These are phyloP conservation scores for Fusarium tjaetaba DNA, from an alignment of 2,329 filamentous ascomycete genomes.

Conservation along the genomic window DNA sequence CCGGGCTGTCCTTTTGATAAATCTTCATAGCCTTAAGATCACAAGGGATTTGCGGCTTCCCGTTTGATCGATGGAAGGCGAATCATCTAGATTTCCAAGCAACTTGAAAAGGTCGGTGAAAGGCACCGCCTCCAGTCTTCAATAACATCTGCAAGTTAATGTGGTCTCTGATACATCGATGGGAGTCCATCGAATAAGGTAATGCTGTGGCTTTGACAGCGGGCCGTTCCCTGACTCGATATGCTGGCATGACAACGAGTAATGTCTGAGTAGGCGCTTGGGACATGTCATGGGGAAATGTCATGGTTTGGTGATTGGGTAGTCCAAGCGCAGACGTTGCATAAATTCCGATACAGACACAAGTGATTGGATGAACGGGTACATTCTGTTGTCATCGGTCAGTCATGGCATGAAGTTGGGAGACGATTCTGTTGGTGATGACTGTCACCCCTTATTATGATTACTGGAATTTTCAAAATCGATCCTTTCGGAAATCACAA, in stretches of 20 bases:
- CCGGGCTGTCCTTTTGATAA: neutral
- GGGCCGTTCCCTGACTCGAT: slow-evolving; percentile 14
- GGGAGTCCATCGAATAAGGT: slow-evolving; percentile 19
- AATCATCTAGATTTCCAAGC: slow-evolving; percentile 2
- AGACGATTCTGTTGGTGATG: neutral
- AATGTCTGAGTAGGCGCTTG: slow-evolving; percentile 6
- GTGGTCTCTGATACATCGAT: neutral
- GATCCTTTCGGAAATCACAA: neutral
- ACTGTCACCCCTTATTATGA: neutral
- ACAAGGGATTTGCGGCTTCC: neutral
- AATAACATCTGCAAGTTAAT: neutral
- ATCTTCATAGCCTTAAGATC: neutral
- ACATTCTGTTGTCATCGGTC: neutral
- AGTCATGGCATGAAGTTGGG: slow-evolving; percentile 8
- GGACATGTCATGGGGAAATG: neutral
- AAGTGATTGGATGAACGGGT: slow-evolving; percentile 6
- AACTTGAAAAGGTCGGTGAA: neutral
- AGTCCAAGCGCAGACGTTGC: slow-evolving; percentile 3
- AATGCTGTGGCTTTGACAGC: slow-evolving; percentile 28
- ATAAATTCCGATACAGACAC: neutral
- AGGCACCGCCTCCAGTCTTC: neutral
- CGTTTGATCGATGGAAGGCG: slow-evolving; percentile 1
- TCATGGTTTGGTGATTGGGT: neutral
- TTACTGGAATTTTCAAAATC: slow-evolving; percentile 11
- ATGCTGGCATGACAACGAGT: slow-evolving; percentile 9